phyloP scores from a whole-genome alignment of 2,329 filamentous ascomycete species.

The Dactylellina leptospora region DNA sequence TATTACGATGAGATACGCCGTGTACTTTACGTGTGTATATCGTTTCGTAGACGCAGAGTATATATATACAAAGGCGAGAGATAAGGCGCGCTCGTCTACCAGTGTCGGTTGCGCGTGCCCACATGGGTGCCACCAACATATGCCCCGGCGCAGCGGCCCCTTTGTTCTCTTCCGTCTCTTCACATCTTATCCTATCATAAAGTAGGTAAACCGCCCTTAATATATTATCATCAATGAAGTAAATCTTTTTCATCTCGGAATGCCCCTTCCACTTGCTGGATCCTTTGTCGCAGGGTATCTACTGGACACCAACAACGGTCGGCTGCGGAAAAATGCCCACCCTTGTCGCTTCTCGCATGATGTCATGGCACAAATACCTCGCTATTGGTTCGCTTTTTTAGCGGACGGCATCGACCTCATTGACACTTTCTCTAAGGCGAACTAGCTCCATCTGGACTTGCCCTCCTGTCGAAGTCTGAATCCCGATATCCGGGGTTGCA shows the following conservation, averaged over 20 bases:
- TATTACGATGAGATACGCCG: neutral
- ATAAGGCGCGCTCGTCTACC: no score
- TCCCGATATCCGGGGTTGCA: neutral
- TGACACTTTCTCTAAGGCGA: constrained; percentile 25
- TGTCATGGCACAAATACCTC: constrained; percentile 39
- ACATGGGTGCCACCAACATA: no score
- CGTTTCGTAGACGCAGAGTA: neutral
- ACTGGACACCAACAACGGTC: constrained; percentile 9
- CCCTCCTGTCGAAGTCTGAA: neutral
- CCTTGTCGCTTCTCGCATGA: constrained; percentile 44
- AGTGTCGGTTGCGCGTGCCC: no score
- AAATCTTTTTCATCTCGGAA: no score
- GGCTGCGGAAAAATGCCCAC: constrained; percentile 36
- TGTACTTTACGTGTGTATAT: constrained; percentile 6
- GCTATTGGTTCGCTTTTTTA: constrained; percentile 51
- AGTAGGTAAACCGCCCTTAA: no score
- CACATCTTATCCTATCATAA: no score
- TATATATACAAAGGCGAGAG: neutral
- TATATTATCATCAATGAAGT: no score
- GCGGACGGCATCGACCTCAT: constrained; percentile 37
- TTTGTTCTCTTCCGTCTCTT: no score
- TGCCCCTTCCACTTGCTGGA: no score
- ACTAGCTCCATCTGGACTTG: constrained; percentile 23
- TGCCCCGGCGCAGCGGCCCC: no score
- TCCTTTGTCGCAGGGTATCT: neutral